Base-by-base conservation (phyloP, 306 rosid species). In the Coriaria nepalensis region DNA sequence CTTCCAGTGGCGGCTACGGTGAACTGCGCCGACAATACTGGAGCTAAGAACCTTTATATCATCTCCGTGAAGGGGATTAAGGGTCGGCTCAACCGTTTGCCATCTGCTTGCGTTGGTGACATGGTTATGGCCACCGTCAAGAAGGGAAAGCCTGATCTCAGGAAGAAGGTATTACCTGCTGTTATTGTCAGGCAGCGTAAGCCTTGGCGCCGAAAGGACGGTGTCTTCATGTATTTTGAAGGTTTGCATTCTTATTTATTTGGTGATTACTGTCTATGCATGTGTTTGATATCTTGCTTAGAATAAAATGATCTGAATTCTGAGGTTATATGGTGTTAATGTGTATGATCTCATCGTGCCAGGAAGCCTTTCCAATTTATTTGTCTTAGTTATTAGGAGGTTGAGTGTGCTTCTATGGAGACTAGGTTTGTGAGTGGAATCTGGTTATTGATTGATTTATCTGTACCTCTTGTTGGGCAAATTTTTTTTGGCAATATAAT, bases 61-160 rank as follows among this genome's bases (percentile, higher is more conserved):
- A 88, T 88, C 8, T 88, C 96, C 0, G 94, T 88, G 38, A 88
- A 88, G 62, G 94, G 94, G 3, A 88, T 88, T 68, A 88, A 88
- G 59, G 96, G 96, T 6, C 66, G 86, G 2, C 67, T 88, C 6
- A 80, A 88, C 56, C 86, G 93, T 41, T 70, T 88, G 45, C 96
- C 96, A 1, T 88, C 94, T 0, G 96, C 96, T 4, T 88, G 94
- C 47, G 96, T 78, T 6, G 96, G 96, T 0, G 94, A 88, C 68
- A 88, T 88, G 94, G 96, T 88, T 2, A 88, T 80, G 94, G 96
- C 96, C 13, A 88, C 96, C 20, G 94, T 83, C 5, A 88, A 88
- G 82, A 83, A 88, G 36, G 94, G 94, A 2, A 87, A 87, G 51
- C 94, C 96, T 0, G 93, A 87, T 59, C 93, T 87, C 10, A 72